Evolutionary conservation across 495 filamentous ascomycete species (phyloP).

Genomic region (Jackrogersella minutella): DNA sequence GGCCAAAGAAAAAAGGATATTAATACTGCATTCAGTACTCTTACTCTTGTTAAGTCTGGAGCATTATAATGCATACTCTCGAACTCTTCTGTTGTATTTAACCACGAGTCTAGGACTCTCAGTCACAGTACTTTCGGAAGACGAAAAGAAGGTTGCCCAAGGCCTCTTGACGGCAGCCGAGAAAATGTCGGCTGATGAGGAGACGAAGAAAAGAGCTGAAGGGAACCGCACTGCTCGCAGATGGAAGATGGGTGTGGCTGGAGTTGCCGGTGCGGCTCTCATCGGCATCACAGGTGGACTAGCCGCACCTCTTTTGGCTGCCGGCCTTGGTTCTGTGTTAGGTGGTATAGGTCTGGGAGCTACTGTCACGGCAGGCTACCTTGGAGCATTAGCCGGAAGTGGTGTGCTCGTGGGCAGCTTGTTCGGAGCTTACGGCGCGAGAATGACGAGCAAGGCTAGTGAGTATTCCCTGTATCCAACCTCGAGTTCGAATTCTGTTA

Average conservation of each 20-base stretch:
- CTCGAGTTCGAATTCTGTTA: background rate
- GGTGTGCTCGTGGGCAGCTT: constrained; percentile 81
- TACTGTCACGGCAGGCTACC: constrained; percentile 74
- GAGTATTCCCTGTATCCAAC: constrained; percentile 45
- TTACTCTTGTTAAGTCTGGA: constrained; percentile 81
- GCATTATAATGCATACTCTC: constrained; percentile 79
- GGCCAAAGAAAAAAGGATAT: constrained; percentile 52
- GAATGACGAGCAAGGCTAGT: constrained; percentile 72
- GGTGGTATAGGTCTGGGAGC: constrained; percentile 84
- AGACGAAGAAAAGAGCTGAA: constrained; percentile 72
- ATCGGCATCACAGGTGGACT: constrained; percentile 86
- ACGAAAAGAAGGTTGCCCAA: constrained; percentile 78
- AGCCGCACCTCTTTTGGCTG: constrained; percentile 84
- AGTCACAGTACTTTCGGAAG: constrained; percentile 69
- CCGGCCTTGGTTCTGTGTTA: constrained; percentile 82
- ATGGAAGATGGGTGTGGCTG: constrained; percentile 80
- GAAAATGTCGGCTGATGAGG: constrained; percentile 72
- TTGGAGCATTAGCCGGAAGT: constrained; percentile 82
- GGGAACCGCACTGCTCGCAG: constrained; percentile 69
- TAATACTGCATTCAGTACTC: constrained; percentile 68
- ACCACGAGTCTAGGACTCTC: constrained; percentile 73
- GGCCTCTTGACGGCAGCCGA: constrained; percentile 78
- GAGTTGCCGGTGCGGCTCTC: constrained; percentile 81
- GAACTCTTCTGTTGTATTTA: constrained; percentile 74
- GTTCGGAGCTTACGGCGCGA: constrained; percentile 88